Evolutionary conservation across 495 filamentous ascomycete species (phyloP).

Genomic region (Daldinia decipiens): DNA sequence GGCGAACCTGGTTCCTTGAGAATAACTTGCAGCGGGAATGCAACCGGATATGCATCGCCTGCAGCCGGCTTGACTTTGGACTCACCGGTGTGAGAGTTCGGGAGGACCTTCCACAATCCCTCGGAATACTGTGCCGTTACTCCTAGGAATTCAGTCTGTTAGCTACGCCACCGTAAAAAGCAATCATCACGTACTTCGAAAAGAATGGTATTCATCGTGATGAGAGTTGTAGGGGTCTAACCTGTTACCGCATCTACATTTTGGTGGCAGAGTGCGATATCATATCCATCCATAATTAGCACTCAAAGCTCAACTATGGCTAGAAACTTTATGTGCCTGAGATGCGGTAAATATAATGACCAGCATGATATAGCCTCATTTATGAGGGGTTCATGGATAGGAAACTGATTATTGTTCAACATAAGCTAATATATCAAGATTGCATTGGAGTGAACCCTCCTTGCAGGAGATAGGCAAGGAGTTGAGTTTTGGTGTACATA

Average conservation of each 20-base stretch:
- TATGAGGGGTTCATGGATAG: neutral
- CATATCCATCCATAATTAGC: neutral
- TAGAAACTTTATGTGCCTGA: neutral
- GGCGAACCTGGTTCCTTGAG: slow-evolving; percentile 37
- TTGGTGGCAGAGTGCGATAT: slow-evolving; percentile 3
- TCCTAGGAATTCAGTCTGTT: slow-evolving; percentile 21
- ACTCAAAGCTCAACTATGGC: slow-evolving; percentile 9
- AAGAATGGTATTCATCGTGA: neutral
- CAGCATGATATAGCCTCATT: neutral
- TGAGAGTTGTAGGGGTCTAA: slow-evolving; percentile 5
- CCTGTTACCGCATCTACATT: too few species aligned
- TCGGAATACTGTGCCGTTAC: slow-evolving; percentile 37
- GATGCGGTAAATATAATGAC: neutral
- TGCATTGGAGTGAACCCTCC: slow-evolving; percentile 27
- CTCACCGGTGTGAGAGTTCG: slow-evolving; percentile 39
- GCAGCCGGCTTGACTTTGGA: slow-evolving; percentile 27
- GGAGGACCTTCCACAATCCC: slow-evolving; percentile 28
- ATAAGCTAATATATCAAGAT: slow-evolving; percentile 23
- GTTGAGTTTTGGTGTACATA: slow-evolving; percentile 12
- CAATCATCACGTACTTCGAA: slow-evolving; percentile 14
- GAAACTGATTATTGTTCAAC: slow-evolving; percentile 4
- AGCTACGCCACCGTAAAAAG: neutral
- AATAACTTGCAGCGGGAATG: slow-evolving; percentile 43
- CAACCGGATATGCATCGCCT: slow-evolving; percentile 42
- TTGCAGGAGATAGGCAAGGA: slow-evolving; percentile 8